These are phyloP conservation scores for Yarrowia deformans DNA, from an alignment of 805 yeast species.

Conservation along the genomic window DNA sequence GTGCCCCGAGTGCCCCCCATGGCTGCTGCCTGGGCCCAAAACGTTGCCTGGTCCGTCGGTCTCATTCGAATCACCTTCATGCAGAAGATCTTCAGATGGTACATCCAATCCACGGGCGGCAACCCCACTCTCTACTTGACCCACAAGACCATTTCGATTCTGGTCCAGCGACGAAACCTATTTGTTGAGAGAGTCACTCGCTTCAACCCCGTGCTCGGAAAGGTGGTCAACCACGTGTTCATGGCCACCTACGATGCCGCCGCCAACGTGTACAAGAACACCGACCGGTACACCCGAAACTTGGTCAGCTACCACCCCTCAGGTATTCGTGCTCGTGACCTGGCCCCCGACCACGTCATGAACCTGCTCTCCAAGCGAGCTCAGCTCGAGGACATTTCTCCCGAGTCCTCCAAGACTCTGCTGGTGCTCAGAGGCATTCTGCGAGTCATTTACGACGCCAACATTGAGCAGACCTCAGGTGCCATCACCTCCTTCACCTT, in stretches of 20 bases:
- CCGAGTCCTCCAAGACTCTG: slow-evolving; percentile 51
- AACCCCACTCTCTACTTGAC: slow-evolving; percentile 69
- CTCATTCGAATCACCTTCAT: slow-evolving; percentile 77
- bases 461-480: slow-evolving; percentile 81
- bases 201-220: slow-evolving; percentile 29
- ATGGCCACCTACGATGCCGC: slow-evolving; percentile 20
- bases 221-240: slow-evolving; percentile 24
- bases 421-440: slow-evolving; percentile 84
- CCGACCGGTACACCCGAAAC: slow-evolving; percentile 4
- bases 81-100: slow-evolving; percentile 90
- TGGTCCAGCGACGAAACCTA: slow-evolving; percentile 62
- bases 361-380: slow-evolving; percentile 34
- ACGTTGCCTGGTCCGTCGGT: slow-evolving; percentile 96
- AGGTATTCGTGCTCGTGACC: slow-evolving; percentile 29
- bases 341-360: slow-evolving; percentile 38
- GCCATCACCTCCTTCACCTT: slow-evolving; percentile 89
- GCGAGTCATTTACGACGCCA: slow-evolving; percentile 77
- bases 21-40: slow-evolving; percentile 98
- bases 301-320: slow-evolving; percentile 16
- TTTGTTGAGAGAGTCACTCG: slow-evolving; percentile 15
- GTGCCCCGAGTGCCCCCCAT: slow-evolving; percentile 92
- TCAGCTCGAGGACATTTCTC: slow-evolving; percentile 25
- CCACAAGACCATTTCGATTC: slow-evolving; percentile 67
- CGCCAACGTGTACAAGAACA: slow-evolving; percentile 15
- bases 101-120: slow-evolving; percentile 94